phyloP scores from a whole-genome alignment of 2,329 filamentous ascomycete species.

The Rugonectria rugulosa region DNA sequence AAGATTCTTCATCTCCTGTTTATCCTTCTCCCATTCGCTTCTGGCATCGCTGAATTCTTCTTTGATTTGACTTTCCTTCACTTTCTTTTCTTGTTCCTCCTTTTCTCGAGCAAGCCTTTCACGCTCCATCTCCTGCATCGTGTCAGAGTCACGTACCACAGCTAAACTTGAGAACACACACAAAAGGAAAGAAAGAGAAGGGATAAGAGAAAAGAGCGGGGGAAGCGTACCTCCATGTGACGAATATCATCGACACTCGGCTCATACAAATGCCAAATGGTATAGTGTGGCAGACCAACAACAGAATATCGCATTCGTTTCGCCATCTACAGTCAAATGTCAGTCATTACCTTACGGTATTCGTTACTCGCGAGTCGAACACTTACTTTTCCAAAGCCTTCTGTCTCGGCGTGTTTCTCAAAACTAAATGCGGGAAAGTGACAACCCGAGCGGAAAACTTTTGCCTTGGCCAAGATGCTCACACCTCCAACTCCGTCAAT shows the following conservation, averaged over 20 bases:
- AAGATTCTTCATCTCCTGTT: constrained; percentile 76
- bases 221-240: constrained; percentile 84
- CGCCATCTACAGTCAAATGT: constrained; percentile 74
- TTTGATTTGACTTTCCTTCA: constrained; percentile 76
- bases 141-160: constrained; percentile 22
- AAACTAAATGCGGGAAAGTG: constrained; percentile 99
- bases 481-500: constrained; percentile 98
- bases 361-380: background rate
- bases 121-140: constrained; percentile 82
- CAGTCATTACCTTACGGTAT: constrained; percentile 4
- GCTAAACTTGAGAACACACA: background rate
- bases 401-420: constrained; percentile 97
- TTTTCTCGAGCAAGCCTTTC: constrained; percentile 82
- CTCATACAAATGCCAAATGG: constrained; percentile 99
- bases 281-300: constrained; percentile 95
- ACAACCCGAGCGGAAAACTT: constrained; percentile 91
- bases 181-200: too few species aligned
- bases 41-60: constrained; percentile 80
- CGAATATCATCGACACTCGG: constrained; percentile 97
- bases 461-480: constrained; percentile 94
- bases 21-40: constrained; percentile 90
- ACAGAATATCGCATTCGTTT: constrained; percentile 96
- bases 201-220: too few species aligned
- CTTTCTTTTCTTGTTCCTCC: constrained; percentile 72
- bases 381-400: constrained; percentile 95